These are phyloP conservation scores for Davidsoniella australis DNA, from an alignment of 2,329 filamentous ascomycete species.

Conservation along the genomic window DNA sequence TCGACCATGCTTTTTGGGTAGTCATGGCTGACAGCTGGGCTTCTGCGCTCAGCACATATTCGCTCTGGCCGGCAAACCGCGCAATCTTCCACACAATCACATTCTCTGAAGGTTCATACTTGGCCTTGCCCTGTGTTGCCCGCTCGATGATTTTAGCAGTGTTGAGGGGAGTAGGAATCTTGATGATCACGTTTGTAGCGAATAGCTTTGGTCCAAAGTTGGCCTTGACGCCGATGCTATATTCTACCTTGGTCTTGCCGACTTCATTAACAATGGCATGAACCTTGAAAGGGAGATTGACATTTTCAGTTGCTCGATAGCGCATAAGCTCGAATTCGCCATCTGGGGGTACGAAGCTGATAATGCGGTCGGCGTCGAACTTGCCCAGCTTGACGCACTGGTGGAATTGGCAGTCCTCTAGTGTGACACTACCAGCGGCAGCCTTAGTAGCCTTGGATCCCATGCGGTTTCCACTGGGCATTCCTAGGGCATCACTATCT, in stretches of 20 bases:
- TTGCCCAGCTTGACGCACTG: slow-evolving; percentile 96
- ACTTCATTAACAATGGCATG: slow-evolving; percentile 97
- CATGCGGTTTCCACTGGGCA: slow-evolving; percentile 50
- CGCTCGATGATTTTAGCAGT: slow-evolving; percentile 86
- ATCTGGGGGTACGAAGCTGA: slow-evolving; percentile 90
- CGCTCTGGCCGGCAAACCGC: slow-evolving; percentile 93
- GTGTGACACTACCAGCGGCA: slow-evolving; percentile 81
- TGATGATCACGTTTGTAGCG: slow-evolving; percentile 86
- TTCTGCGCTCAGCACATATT: slow-evolving; percentile 88
- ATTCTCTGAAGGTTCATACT: slow-evolving; percentile 96
- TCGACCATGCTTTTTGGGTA: slow-evolving; percentile 90
- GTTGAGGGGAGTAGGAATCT: slow-evolving; percentile 90
- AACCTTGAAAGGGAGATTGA: slow-evolving; percentile 96
- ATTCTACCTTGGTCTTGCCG: slow-evolving; percentile 93
- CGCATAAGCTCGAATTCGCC: slow-evolving; percentile 98
- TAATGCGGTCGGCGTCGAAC: slow-evolving; percentile 91
- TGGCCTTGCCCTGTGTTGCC: slow-evolving; percentile 89
- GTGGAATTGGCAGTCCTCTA: slow-evolving; percentile 98
- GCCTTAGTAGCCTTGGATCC: slow-evolving; percentile 86
- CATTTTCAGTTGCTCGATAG: slow-evolving; percentile 94
- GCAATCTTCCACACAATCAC: slow-evolving; percentile 98
- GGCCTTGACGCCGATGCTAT: slow-evolving; percentile 91
- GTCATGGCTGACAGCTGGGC: slow-evolving; percentile 92
- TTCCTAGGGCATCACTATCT: slow-evolving; percentile 43
- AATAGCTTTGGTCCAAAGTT: slow-evolving; percentile 96